Evolutionary conservation across 805 yeast genomes (phyloP), one percentile per base, ranked within the genome.

Genomic region (Spathaspora gorwiae): DNA sequence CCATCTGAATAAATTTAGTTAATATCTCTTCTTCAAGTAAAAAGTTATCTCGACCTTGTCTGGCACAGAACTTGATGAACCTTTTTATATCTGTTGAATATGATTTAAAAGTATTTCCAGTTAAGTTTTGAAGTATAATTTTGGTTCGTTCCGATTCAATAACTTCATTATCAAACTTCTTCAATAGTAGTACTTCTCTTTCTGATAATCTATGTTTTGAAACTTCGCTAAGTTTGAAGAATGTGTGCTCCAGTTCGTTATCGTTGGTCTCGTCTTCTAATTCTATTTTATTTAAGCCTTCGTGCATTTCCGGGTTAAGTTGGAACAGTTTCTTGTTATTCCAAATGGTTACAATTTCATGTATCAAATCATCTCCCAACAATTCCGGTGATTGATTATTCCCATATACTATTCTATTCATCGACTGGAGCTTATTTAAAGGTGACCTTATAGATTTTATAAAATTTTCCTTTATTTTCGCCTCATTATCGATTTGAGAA

Each of bases 61-160:
- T 29, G 13, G 49, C 47, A 43, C 47, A 46, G 24, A 46, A 46
- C 24, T 37, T 39, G 12, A 46, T 43, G 19, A 46, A 46, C 12
- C 40, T 37, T 30, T 43, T 46, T 2, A 46, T 36, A 43, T 46
- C 49, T 12, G 47, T 39, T 7, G 47, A 32, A 33, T 47, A 47
- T 14, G 50, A 38, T 26, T 47, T 47, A 36, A 47, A 45, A 10
- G 50, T 47, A n/a, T 44, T 47, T 5, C 19, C 48, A 12, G 48
- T 44, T 39, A 47, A 38, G 30, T 19, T 44, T 1, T 38, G 30
- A 8, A 47, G 14, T 5, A 47, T 14, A 26, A 27, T 37, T 27
- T 15, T 34, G 11, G 50, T 44, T 26, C 40, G 44, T 2, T 26
- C 30, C 1, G 48, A 44, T 24, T 40, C 40, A 14, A 47, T 26